Evolutionary conservation across 2,329 filamentous ascomycete genomes (phyloP).

Genomic region (Sphaerulina musiva): DNA sequence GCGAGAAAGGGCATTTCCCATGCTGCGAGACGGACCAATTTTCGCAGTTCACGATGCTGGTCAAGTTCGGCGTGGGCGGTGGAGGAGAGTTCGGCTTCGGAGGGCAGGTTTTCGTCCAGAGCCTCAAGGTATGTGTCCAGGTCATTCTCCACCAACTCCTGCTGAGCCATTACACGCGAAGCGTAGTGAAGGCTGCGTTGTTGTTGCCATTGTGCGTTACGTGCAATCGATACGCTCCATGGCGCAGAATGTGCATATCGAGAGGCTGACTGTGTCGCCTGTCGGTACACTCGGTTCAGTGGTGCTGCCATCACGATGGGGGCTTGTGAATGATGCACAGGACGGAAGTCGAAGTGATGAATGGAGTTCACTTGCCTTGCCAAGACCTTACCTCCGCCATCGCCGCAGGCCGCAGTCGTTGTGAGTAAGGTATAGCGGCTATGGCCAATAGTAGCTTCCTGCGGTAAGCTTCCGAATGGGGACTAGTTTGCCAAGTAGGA

Average conservation of each 20-base stretch:
- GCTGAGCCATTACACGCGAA: conserved; percentile 8
- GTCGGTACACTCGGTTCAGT: conserved; percentile 27
- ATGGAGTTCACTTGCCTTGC: conserved; percentile 1
- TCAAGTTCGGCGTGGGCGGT: conserved; percentile 83
- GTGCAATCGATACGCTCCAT: not conserved
- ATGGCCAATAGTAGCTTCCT: too few relatives aligned
- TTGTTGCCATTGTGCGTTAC: conserved; percentile 12
- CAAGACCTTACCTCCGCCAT: conserved; percentile 17
- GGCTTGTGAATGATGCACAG: not conserved
- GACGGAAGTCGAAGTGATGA: conserved; percentile 4
- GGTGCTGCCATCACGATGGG: conserved; percentile 26
- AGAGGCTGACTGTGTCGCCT: conserved; percentile 19
- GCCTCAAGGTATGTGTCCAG: conserved; percentile 13
- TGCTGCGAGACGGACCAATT: conserved; percentile 78
- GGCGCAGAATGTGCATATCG: conserved; percentile 10
- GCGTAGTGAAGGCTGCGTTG: conserved; percentile 13
- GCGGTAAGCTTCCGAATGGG: too few relatives aligned
- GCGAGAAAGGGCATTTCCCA: conserved; percentile 92
- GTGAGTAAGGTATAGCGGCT: too few relatives aligned
- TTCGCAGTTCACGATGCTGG: conserved; percentile 76
- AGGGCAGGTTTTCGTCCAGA: conserved; percentile 33
- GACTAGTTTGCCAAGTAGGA: too few relatives aligned
- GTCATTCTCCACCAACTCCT: conserved; percentile 10
- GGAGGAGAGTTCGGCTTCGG: conserved; percentile 77
- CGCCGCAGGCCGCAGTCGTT: not conserved